These are phyloP conservation scores for Coemansia sp. DNA, from an alignment of 371 early-diverging fungal genomes.

Conservation along the genomic window DNA sequence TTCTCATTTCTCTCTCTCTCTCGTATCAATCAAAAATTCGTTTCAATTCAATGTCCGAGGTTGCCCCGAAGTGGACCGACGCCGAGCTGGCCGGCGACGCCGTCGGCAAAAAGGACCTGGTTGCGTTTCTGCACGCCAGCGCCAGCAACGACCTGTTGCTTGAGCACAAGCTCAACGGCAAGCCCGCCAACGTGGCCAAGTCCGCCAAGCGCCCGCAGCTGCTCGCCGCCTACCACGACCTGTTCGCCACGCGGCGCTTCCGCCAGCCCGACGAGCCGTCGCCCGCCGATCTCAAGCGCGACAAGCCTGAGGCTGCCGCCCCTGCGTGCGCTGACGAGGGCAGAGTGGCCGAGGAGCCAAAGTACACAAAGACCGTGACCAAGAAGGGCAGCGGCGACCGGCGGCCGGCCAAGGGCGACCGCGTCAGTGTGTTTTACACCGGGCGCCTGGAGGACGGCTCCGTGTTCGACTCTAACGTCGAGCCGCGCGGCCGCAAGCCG, in stretches of 20 bases:
- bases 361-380: constrained; percentile 59
- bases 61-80: constrained; percentile 58
- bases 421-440: constrained; percentile 57
- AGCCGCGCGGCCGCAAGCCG: constrained; percentile 56
- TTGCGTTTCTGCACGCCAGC: constrained; percentile 58
- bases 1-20: too few species aligned
- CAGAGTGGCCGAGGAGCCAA: constrained; percentile 25
- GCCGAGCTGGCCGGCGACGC: constrained; percentile 60
- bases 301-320: constrained; percentile 20
- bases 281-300: constrained; percentile 33
- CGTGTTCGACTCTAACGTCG: constrained; percentile 64
- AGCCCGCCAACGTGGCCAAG: constrained; percentile 56
- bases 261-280: constrained; percentile 48
- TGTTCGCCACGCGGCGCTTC: constrained; percentile 60
- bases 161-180: constrained; percentile 57
- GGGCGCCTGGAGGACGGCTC: constrained; percentile 64
- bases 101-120: constrained; percentile 67
- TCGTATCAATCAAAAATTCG: too few species aligned
- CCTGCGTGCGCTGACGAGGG: constrained; percentile 14
- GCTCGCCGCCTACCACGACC: constrained; percentile 57
- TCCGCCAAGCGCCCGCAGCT: constrained; percentile 60
- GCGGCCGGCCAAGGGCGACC: constrained; percentile 62
- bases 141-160: constrained; percentile 57
- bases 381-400: constrained; percentile 58
- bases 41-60: constrained; percentile 7